A percentile compares a stretch with the other conserved stretches of the same genome.
Conservation (phyloP, 2,329 filamentous ascomycete species). For the Magnaporthiopsis incrustans region DNA sequence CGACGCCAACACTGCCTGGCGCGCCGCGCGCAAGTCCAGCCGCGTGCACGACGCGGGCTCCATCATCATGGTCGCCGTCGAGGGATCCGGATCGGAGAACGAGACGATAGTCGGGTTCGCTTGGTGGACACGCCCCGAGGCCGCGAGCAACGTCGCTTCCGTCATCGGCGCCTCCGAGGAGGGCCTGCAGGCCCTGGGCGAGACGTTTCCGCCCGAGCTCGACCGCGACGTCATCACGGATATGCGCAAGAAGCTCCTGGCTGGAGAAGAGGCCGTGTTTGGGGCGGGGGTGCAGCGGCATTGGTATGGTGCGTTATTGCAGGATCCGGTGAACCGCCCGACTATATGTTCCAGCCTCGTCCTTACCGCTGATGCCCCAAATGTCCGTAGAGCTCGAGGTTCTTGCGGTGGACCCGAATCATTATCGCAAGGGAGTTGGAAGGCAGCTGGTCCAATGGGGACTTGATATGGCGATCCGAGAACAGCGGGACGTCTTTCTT, state of each 20-base stretch:
- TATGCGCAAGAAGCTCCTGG: constrained; percentile 8
- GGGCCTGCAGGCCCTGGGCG: not conserved
- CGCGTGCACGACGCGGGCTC: constrained; percentile 10
- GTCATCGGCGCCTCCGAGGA: constrained; percentile 4
- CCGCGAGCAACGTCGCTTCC: constrained; percentile 1
- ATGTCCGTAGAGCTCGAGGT: constrained; percentile 14
- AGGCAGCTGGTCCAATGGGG: constrained; percentile 16
- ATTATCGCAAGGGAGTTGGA: constrained; percentile 20
- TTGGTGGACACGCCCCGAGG: constrained; percentile 14
- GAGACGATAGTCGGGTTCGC: constrained; percentile 14
- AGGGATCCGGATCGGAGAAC: not conserved
- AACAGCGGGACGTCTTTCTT: constrained; percentile 14
- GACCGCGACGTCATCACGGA: constrained; percentile 12
- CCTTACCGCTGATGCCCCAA: too few relatives aligned
- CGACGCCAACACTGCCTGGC: constrained; percentile 11
- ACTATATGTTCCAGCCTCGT: not conserved
- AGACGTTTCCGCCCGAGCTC: constrained; percentile 9
- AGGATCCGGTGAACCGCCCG: not conserved
- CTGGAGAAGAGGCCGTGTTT: constrained; percentile 10
- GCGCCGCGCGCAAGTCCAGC: constrained; percentile 11
- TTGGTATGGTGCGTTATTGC: not conserved
- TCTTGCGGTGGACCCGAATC: constrained; percentile 16
- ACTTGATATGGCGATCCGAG: constrained; percentile 13
- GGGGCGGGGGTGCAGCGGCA: constrained; percentile 12
- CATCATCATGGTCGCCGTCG: constrained; percentile 15